phyloP scores from a whole-genome alignment of 179 eudicot species.

The Camellia oleifera region DNA sequence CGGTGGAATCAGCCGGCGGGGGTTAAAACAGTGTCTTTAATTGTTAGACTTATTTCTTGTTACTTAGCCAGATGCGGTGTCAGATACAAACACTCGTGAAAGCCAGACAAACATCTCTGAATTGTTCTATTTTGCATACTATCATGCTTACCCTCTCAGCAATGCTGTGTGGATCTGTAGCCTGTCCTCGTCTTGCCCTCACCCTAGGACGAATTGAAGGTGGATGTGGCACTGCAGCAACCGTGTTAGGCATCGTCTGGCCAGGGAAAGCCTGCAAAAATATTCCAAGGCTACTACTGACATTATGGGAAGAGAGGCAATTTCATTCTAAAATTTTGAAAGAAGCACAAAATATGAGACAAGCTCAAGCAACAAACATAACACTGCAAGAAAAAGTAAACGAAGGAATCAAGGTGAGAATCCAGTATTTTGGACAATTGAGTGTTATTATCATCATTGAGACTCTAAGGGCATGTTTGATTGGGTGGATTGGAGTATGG shows the following conservation, averaged over 20 bases:
- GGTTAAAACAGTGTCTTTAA: background rate
- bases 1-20: background rate
- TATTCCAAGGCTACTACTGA: background rate
- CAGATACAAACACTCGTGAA: constrained; percentile 1
- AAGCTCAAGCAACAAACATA: background rate
- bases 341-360: background rate
- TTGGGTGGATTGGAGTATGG: too few relatives aligned
- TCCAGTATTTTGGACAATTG: background rate
- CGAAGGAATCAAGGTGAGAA: background rate
- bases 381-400: background rate
- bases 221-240: constrained; percentile 63
- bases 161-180: constrained; percentile 99
- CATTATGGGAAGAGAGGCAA: background rate
- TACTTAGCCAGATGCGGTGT: background rate
- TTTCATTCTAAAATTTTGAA: background rate
- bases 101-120: constrained; percentile 1
- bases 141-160: constrained; percentile 84
- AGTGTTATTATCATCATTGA: background rate
- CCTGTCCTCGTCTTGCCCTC: constrained; percentile 97
- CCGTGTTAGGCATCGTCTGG: constrained; percentile 64
- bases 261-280: constrained; percentile 60
- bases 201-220: constrained; percentile 89
- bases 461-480: too few relatives aligned
- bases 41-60: background rate
- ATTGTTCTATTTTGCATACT: background rate